These are phyloP conservation scores for Paraphysoderma sedebokerense DNA, from an alignment of 371 early-diverging fungal species.

Conservation along the genomic window DNA sequence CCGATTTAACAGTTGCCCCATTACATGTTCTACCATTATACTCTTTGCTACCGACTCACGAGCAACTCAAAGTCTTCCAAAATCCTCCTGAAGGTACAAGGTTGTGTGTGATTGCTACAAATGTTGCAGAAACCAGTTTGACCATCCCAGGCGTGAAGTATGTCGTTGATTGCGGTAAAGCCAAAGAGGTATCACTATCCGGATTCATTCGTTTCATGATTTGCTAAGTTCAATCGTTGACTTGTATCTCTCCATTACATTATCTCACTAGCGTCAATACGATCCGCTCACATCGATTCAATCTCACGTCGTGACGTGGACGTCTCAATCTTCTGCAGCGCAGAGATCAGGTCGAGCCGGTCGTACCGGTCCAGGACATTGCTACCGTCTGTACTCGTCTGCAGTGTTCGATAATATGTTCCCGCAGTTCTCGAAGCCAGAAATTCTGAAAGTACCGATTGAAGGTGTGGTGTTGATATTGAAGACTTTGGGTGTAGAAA, in stretches of 20 bases:
- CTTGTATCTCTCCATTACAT: too few species aligned
- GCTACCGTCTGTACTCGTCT: conserved; percentile 92
- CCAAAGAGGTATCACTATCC: conserved; percentile 45
- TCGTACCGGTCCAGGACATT: conserved; percentile 90
- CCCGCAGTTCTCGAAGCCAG: conserved; percentile 68
- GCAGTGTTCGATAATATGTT: conserved; percentile 88
- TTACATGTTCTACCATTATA: conserved; percentile 82
- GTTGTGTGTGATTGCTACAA: conserved; percentile 92
- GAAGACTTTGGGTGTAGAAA: conserved; percentile 89
- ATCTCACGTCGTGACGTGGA: conserved; percentile 77
- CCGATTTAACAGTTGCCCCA: conserved; percentile 19
- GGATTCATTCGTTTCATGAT: conserved; percentile 3
- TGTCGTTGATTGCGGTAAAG: conserved; percentile 94
- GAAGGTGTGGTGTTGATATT: conserved; percentile 90
- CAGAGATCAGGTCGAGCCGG: conserved; percentile 98
- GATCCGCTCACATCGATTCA: conserved; percentile 68
- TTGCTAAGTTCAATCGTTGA: too few species aligned
- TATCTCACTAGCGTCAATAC: conserved; percentile 50
- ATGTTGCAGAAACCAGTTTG: conserved; percentile 98
- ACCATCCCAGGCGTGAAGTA: conserved; percentile 96
- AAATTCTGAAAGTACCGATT: conserved; percentile 88
- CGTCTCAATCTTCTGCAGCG: conserved; percentile 86
- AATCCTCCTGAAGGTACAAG: conserved; percentile 75
- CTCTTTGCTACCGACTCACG: conserved; percentile 72
- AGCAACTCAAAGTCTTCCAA: conserved; percentile 78